Conservation (phyloP, 495 filamentous ascomycete species). For the Podospora sp. region DNA sequence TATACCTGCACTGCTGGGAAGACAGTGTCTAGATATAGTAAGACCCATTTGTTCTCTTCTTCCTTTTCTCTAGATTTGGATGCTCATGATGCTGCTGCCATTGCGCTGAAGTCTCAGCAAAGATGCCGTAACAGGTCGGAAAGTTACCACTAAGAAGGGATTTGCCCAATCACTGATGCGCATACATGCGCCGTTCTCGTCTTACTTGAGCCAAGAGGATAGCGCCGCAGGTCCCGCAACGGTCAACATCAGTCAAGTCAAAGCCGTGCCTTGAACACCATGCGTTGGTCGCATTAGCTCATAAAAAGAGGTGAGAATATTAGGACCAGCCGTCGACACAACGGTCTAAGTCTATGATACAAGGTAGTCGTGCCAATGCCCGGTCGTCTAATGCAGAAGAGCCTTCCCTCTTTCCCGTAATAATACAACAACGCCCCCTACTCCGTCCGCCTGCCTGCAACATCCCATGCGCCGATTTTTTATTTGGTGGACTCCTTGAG, state of each 20-base stretch:
- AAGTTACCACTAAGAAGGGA: not conserved
- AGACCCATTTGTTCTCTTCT: too few relatives aligned
- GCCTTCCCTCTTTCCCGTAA: constrained; percentile 16
- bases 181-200: not conserved
- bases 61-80: too few relatives aligned
- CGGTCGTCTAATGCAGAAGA: constrained; percentile 20
- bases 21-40: too few relatives aligned
- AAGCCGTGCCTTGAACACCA: not conserved
- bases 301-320: constrained; percentile 15
- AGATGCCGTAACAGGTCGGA: not conserved
- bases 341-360: constrained; percentile 21
- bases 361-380: constrained; percentile 13
- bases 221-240: not conserved
- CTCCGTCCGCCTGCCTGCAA: constrained; percentile 5
- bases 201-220: not conserved
- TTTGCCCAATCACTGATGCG: not conserved
- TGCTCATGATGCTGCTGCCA: too few relatives aligned
- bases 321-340: constrained; percentile 13
- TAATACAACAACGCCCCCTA: constrained; percentile 16
- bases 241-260: not conserved
- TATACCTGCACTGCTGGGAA: too few relatives aligned
- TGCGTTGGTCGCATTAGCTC: not conserved
- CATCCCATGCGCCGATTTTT: constrained; percentile 20
- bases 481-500: constrained; percentile 67
- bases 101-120: too few relatives aligned